Conservation (phyloP, 305 asterid genomes). For the Fraxinus angustifolia region DNA sequence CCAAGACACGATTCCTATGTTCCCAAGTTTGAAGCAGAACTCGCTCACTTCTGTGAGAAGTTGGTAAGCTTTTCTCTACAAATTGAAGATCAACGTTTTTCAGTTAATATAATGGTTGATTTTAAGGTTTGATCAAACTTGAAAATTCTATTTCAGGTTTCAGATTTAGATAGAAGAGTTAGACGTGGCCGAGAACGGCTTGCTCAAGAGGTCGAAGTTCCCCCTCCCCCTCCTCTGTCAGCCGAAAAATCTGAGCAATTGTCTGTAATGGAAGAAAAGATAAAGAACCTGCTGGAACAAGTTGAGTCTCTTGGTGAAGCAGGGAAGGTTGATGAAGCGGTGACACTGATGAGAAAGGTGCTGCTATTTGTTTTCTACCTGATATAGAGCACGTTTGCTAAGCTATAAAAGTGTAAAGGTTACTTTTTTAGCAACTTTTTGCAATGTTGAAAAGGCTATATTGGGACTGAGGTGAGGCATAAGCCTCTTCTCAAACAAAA, state of each 20-base stretch:
- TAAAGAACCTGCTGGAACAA: conserved; percentile 89
- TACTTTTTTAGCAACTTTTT: neutral
- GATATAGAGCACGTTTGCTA: neutral
- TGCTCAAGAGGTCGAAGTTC: conserved; percentile 82
- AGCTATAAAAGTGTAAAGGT: neutral
- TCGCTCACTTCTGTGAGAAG: conserved; percentile 88
- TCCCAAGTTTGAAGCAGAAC: conserved; percentile 91
- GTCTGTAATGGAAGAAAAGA: conserved; percentile 84
- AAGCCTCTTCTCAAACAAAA: neutral
- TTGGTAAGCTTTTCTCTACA: conserved; percentile 51
- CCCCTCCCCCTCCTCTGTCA: conserved; percentile 86
- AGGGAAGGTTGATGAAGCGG: conserved; percentile 98
- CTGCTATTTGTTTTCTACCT: neutral
- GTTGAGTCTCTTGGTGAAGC: conserved; percentile 98
- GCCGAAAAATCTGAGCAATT: conserved; percentile 91
- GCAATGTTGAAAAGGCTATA: neutral
- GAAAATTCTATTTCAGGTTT: conserved; percentile 52
- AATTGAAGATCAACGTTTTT: neutral
- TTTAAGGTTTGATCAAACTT: neutral
- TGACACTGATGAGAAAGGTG: conserved; percentile 97
- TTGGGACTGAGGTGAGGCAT: neutral
- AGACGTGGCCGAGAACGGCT: conserved; percentile 96
- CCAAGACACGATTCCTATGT: conserved; percentile 82
- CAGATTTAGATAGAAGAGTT: conserved; percentile 87
- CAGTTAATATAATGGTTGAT: conserved; percentile 3